Evolutionary conservation across 768 basidiomycete species (phyloP).

Genomic region (Baorangia bicolor): DNA sequence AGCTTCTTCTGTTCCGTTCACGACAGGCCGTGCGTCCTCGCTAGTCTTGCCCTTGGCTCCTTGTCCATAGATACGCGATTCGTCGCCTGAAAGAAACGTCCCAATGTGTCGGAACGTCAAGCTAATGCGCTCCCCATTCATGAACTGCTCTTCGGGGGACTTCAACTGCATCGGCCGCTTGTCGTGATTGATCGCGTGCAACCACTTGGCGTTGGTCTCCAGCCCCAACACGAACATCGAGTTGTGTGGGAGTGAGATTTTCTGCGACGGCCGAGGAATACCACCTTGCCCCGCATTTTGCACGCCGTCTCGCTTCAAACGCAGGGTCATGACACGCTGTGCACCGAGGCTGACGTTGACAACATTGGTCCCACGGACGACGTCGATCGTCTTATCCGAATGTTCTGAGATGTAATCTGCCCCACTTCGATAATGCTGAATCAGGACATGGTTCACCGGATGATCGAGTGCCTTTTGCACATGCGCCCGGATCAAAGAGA

Average conservation of each 20-base stretch:
- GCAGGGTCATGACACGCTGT: conserved; percentile 73
- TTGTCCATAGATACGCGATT: conserved; percentile 64
- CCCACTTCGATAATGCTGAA: conserved; percentile 77
- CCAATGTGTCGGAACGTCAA: conserved; percentile 78
- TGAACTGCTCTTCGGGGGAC: conserved; percentile 49
- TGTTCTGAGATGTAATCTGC: conserved; percentile 85
- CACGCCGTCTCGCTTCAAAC: conserved; percentile 53
- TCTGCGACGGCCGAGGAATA: conserved; percentile 47
- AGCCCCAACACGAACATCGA: conserved; percentile 82
- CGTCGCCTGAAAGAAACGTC: conserved; percentile 61
- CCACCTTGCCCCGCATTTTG: conserved; percentile 17
- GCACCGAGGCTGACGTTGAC: conserved; percentile 83
- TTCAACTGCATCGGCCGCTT: conserved; percentile 61
- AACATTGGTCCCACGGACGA: conserved; percentile 69
- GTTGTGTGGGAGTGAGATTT: conserved; percentile 74
- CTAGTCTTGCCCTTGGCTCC: conserved; percentile 65
- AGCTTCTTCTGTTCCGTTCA: conserved; percentile 50
- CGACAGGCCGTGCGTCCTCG: conserved; percentile 52
- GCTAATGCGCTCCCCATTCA: conserved; percentile 70
- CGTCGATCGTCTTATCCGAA: conserved; percentile 84
- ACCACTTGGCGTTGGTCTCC: conserved; percentile 69
- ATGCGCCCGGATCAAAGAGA: conserved; percentile 58
- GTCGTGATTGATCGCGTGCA: conserved; percentile 76
- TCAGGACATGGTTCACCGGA: conserved; percentile 80
- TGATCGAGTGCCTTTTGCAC: conserved; percentile 60